Conservation (phyloP, 345 rosid genomes). For the Salix arbutifolia region DNA sequence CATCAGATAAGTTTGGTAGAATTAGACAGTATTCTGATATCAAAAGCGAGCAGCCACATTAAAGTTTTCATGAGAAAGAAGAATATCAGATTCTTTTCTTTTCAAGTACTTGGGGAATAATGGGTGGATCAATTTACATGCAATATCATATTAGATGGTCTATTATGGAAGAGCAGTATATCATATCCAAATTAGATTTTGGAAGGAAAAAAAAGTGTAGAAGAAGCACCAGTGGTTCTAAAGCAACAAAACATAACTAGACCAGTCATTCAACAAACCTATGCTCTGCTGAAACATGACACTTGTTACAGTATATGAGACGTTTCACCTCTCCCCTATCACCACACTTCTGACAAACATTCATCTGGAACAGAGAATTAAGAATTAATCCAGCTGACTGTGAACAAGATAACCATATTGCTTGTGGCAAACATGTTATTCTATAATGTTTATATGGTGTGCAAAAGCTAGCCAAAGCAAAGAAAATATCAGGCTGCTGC, state of each 20-base stretch:
- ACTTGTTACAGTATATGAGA: constrained; percentile 17
- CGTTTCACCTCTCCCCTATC: constrained; percentile 2
- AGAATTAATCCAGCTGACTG: not conserved
- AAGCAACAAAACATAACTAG: not conserved
- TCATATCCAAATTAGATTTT: too few species aligned
- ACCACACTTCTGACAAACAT: constrained; percentile 28
- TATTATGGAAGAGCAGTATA: too few species aligned
- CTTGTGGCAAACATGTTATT: not conserved
- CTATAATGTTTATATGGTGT: too few species aligned
- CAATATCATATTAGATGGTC: too few species aligned
- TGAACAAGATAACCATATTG: not conserved
- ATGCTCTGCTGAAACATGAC: constrained; percentile 22
- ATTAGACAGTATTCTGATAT: not conserved
- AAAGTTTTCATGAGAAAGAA: not conserved
- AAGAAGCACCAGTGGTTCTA: not conserved
- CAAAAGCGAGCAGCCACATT: not conserved
- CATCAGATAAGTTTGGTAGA: not conserved
- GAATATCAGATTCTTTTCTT: too few species aligned
- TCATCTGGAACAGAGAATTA: constrained; percentile 9
- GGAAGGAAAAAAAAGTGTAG: not conserved
- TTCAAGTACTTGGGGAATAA: too few species aligned
- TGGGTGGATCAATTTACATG: too few species aligned
- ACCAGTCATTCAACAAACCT: constrained; percentile 9
- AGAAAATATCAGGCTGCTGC: too few species aligned
- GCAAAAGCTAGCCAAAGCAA: too few species aligned